Conservation (phyloP, 2,329 filamentous ascomycete species). For the Aspergillus ustus region DNA sequence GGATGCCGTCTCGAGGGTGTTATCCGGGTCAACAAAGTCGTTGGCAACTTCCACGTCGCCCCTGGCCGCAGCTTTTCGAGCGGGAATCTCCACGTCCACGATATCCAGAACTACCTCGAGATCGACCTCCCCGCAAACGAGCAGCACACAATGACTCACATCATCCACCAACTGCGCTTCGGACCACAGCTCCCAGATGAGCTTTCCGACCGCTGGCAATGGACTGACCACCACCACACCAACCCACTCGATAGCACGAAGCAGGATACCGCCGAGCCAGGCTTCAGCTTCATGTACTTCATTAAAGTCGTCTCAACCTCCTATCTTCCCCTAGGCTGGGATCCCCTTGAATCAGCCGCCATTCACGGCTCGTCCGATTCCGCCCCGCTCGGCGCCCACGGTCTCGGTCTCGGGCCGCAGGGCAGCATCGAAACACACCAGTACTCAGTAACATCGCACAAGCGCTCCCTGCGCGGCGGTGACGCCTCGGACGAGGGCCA, state of each 20-base stretch:
- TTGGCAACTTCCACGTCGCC: slow-evolving; percentile 98
- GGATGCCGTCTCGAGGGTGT: slow-evolving; percentile 93
- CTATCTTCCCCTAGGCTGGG: slow-evolving; percentile 90
- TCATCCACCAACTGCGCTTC: slow-evolving; percentile 87
- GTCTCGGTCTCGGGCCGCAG: slow-evolving; percentile 65
- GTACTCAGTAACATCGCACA: slow-evolving; percentile 97
- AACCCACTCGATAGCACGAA: slow-evolving; percentile 85
- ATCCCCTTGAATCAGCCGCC: slow-evolving; percentile 58
- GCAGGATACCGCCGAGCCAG: slow-evolving; percentile 78
- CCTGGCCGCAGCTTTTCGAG: slow-evolving; percentile 95
- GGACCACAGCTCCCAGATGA: slow-evolving; percentile 85
- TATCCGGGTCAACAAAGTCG: slow-evolving; percentile 95
- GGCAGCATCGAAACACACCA: slow-evolving; percentile 97
- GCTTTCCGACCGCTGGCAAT: slow-evolving; percentile 65
- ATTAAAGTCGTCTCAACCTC: slow-evolving; percentile 97
- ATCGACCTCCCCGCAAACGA: slow-evolving; percentile 61
- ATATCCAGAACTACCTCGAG: slow-evolving; percentile 93
- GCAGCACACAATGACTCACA: slow-evolving; percentile 86
- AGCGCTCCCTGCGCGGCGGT: slow-evolving; percentile 82
- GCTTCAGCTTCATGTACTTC: slow-evolving; percentile 99
- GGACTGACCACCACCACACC: slow-evolving; percentile 82
- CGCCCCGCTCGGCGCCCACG: slow-evolving; percentile 70
- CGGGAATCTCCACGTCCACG: slow-evolving; percentile 96
- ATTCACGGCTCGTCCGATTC: slow-evolving; percentile 47
- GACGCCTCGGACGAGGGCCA: slow-evolving; percentile 86